Evolutionary conservation across 805 yeast genomes (phyloP), one percentile per base, ranked within the genome.

Genomic region (Pichia scutulata): DNA sequence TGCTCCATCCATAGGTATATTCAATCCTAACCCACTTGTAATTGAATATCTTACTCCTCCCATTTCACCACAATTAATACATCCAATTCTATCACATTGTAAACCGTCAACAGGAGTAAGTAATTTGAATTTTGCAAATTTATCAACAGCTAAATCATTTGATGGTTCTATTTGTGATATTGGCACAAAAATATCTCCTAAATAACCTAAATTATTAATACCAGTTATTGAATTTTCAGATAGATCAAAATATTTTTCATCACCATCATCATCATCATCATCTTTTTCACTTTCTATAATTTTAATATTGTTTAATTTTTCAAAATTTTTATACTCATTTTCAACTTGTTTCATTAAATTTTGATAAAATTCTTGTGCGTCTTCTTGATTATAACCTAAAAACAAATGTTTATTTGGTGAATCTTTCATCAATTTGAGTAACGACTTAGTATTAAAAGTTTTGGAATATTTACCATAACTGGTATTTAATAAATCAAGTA

Each of bases 301-400:
- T 16, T 47, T 51, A 43, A 58, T 25, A 60, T 55, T 53, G 57
- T 62, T 64, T 64, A 39, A 9, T 16, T 48, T 55, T 10, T 26
- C 6, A 14, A 39, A 21, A 28, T 51, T 50, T 68, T 71, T 65
- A 64, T 69, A 65, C 49, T 82, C 86, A 40, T 70, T 70, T 60
- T 86, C 95, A 30, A 86, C 69, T 50, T 84, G 79, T 41, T 77
- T 73, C 74, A 86, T 72, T 2, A 86, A 76, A 47, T 83, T 75
- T 64, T 90, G 97, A 70, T 90, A 90, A 61, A 90, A 90, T 65
- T 90, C 98, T 67, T 90, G 97, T 0, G 97, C 97, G 69, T 90
- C 98, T 65, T 90, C 97, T 68, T 90, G 98, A 61, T 87, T 89
- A 62, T 88, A 88, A 1, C 97, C 93, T 49, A 81, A 67, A 58